These are phyloP conservation scores for Yarrowia sp. DNA, from an alignment of 805 yeast genomes.

Conservation along the genomic window DNA sequence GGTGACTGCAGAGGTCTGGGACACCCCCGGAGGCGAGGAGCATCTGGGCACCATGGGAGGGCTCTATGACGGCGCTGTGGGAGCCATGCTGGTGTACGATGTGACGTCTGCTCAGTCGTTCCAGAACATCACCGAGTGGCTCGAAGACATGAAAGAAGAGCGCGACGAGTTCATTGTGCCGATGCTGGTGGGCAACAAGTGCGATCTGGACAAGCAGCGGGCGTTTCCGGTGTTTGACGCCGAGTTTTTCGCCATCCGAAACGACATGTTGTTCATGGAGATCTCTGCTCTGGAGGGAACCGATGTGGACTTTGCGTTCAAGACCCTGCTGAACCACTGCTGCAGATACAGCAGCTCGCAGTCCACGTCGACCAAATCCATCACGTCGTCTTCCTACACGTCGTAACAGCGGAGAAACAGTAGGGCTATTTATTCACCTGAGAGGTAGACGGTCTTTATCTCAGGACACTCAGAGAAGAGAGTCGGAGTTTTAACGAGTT, in stretches of 20 bases:
- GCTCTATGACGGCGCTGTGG: slow-evolving; percentile 89
- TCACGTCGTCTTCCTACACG: slow-evolving; percentile 1
- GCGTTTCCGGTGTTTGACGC: slow-evolving; percentile 99
- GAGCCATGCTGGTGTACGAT: slow-evolving; percentile 92
- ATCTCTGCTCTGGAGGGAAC: slow-evolving; percentile 92
- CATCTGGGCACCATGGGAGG: slow-evolving; percentile 58
- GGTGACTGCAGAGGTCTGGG: slow-evolving; percentile 98
- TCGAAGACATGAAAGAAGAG: slow-evolving; percentile 89
- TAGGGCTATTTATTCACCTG: neutral
- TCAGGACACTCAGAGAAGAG: no score
- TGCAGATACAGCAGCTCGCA: slow-evolving; percentile 5
- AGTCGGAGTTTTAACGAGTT: neutral
- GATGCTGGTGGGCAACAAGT: slow-evolving; percentile 69
- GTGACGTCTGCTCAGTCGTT: slow-evolving; percentile 87
- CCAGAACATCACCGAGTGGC: slow-evolving; percentile 89
- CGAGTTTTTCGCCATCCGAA: slow-evolving; percentile 87
- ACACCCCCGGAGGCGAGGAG: slow-evolving; percentile 98
- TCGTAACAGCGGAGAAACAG: no score
- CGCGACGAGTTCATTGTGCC: slow-evolving; percentile 95
- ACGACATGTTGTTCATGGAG: slow-evolving; percentile 90
- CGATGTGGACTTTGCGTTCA: slow-evolving; percentile 87
- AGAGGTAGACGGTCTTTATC: no score
- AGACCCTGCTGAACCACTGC: slow-evolving; percentile 17
- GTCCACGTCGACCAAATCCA: slow-evolving; percentile 11
- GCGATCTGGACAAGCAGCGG: slow-evolving; percentile 90